phyloP scores from a whole-genome alignment of 805 yeast species.

The Suhomyces emberorum region DNA sequence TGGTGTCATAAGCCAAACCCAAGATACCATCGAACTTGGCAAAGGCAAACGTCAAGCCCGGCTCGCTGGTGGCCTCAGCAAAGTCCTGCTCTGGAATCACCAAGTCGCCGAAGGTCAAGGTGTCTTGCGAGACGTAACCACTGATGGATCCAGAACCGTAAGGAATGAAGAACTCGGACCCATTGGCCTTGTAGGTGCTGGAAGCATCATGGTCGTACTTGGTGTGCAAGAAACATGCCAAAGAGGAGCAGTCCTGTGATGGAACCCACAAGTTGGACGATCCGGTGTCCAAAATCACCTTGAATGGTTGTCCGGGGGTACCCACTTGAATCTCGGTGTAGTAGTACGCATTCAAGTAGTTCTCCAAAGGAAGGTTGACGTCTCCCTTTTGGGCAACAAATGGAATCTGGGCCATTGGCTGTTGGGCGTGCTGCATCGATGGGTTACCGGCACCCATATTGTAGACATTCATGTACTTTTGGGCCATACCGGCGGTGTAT shows the following conservation, averaged over 20 bases:
- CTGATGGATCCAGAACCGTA: constrained; percentile 93
- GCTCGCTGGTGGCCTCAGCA: constrained; percentile 96
- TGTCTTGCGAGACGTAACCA: constrained; percentile 89
- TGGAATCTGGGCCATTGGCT: constrained; percentile 37
- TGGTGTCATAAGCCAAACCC: constrained; percentile 91
- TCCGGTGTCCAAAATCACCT: constrained; percentile 95
- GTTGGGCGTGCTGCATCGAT: constrained; percentile 5
- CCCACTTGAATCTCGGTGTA: constrained; percentile 89
- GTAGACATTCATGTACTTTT: constrained; percentile 55
- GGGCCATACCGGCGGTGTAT: constrained; percentile 57
- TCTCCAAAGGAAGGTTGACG: constrained; percentile 66
- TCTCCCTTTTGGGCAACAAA: constrained; percentile 26
- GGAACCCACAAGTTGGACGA: constrained; percentile 98
- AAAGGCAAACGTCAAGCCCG: constrained; percentile 96
- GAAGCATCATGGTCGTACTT: constrained; percentile 85
- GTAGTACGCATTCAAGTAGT: constrained; percentile 95
- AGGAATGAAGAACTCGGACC: constrained; percentile 77
- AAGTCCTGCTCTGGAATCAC: constrained; percentile 85
- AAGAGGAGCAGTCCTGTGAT: constrained; percentile 78
- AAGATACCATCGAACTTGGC: constrained; percentile 98
- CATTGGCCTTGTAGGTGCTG: constrained; percentile 83
- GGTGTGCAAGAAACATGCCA: constrained; percentile 92
- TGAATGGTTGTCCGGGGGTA: constrained; percentile 89
- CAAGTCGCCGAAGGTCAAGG: constrained; percentile 77
- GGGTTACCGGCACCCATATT: constrained; percentile 35